Evolutionary conservation across 129 eudicot species (phyloP).

Genomic region (Flaveria bidentis): DNA sequence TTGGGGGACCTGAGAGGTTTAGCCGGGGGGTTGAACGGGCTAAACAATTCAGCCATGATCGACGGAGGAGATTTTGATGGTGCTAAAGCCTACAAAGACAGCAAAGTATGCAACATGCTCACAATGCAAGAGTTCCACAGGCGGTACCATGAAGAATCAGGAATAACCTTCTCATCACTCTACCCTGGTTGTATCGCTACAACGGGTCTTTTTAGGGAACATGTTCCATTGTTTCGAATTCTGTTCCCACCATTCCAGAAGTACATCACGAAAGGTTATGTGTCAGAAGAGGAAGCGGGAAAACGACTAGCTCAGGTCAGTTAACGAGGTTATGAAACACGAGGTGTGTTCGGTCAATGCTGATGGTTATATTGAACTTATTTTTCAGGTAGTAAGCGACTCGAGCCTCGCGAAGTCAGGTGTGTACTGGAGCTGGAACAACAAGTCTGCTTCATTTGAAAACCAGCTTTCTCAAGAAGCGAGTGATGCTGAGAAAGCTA

Average conservation of each 20-base stretch:
- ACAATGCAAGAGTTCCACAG: slow-evolving; percentile 97
- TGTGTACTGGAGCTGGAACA: slow-evolving; percentile 99
- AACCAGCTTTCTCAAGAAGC: slow-evolving; percentile 95
- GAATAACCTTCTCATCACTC: slow-evolving; percentile 70
- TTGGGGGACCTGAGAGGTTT: slow-evolving; percentile 88
- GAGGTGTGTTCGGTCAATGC: not conserved
- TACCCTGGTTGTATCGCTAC: slow-evolving; percentile 94
- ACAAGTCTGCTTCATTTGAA: slow-evolving; percentile 81
- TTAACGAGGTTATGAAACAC: not conserved
- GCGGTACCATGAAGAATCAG: slow-evolving; percentile 77
- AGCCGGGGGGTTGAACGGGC: slow-evolving; percentile 69
- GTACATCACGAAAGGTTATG: slow-evolving; percentile 92
- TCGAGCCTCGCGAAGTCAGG: slow-evolving; percentile 86
- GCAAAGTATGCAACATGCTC: slow-evolving; percentile 98
- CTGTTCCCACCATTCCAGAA: slow-evolving; percentile 93
- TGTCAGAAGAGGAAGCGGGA: slow-evolving; percentile 95
- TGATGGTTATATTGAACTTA: not conserved
- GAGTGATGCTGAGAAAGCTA: slow-evolving; percentile 87
- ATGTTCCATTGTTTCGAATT: slow-evolving; percentile 71
- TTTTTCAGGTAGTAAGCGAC: slow-evolving; percentile 70
- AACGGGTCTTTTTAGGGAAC: slow-evolving; percentile 82
- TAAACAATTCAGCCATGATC: slow-evolving; percentile 83
- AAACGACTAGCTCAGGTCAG: slow-evolving; percentile 85
- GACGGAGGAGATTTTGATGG: slow-evolving; percentile 97
- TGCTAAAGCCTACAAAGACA: slow-evolving; percentile 94